A percentile compares a stretch with the other conserved stretches of the same genome.
phyloP scores from a whole-genome alignment of 106 monocot genomes.

The Dioscorea alata region DNA sequence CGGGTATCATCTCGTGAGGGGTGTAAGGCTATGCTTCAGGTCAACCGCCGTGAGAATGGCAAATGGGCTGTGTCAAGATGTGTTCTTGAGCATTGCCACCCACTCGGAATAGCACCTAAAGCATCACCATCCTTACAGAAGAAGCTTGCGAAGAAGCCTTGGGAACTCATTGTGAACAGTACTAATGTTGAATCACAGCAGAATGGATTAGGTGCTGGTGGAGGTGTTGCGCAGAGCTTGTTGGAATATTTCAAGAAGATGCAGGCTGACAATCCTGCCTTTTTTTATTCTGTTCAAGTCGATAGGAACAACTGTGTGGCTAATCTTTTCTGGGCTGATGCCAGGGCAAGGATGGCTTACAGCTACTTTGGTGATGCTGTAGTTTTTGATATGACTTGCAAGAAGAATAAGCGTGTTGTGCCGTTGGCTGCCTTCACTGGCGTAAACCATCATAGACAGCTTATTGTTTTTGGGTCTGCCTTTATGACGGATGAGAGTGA shows the following conservation, averaged over 20 bases:
- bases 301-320: slow-evolving; percentile 67
- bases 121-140: slow-evolving; percentile 31
- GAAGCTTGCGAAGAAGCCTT: slow-evolving; percentile 61
- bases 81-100: slow-evolving; percentile 62
- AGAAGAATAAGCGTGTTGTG: slow-evolving; percentile 60
- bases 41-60: slow-evolving; percentile 65
- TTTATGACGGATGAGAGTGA: slow-evolving; percentile 77
- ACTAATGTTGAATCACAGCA: slow-evolving; percentile 17
- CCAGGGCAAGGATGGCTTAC: slow-evolving; percentile 72
- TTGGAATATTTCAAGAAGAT: slow-evolving; percentile 90
- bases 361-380: slow-evolving; percentile 78
- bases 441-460: slow-evolving; percentile 80
- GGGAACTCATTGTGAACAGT: slow-evolving; percentile 45
- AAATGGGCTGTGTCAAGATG: slow-evolving; percentile 55
- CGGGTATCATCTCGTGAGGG: slow-evolving; percentile 77
- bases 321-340: slow-evolving; percentile 96
- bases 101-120: slow-evolving; percentile 29
- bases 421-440: slow-evolving; percentile 86
- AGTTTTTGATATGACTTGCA: slow-evolving; percentile 67
- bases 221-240: slow-evolving; percentile 76
- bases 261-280: slow-evolving; percentile 91
- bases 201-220: slow-evolving; percentile 66
- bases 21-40: slow-evolving; percentile 91
- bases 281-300: slow-evolving; percentile 84
- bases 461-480: slow-evolving; percentile 74